Base-by-base conservation (phyloP, 2,329 filamentous ascomycete genomes). In the Metarhizium rileyi region DNA sequence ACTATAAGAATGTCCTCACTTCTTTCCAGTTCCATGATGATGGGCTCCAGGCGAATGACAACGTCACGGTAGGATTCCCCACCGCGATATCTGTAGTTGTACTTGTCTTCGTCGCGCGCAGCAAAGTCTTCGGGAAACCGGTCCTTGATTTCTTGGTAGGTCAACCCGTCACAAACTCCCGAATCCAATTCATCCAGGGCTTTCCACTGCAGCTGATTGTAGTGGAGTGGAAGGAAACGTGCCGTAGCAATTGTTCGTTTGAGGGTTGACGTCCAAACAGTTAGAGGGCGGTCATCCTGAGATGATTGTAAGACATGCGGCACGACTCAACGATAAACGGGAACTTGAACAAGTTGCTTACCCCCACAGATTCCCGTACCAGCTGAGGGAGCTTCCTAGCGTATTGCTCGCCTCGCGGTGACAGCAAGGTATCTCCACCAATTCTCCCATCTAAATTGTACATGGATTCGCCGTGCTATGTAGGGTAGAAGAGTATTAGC, bases 11-110 rank as follows among this genome's bases (percentile, higher is more conserved):
- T 95, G 63, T 98, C 94, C 68, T 97, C 93, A 58, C 85, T 89
- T 54, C 93, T 82, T 69, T 98, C 93, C 47, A 98, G 76, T 66
- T 98, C 93, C 93, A 98, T 98, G 70, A 98, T 98, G 69, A 98
- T 98, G 54, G 93, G 93, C 64, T 98, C 93, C 0, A 98, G 82
- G 1, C 93, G 89, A 61, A 96, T 97, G 38, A 98, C 93, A 1
- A 98, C 91, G 62, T 98, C 93, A 50, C 91, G 87, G 67, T 98
- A 84, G 53, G 87, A 94, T 71, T 98, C 93, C 48, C 93, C 93
- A 55, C 93, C 93, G 5, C 93, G 85, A 70, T 98, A 98, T 50
- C 93, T 89, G 71, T 98, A 98, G 73, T 98, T 97, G 80, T 97
- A 97, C 70, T 98, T 98, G 75, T 98, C 93, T 57, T 95, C 89